These are phyloP conservation scores for Hibiscus syriacus DNA, from an alignment of 345 rosid genomes.

Conservation along the genomic window DNA sequence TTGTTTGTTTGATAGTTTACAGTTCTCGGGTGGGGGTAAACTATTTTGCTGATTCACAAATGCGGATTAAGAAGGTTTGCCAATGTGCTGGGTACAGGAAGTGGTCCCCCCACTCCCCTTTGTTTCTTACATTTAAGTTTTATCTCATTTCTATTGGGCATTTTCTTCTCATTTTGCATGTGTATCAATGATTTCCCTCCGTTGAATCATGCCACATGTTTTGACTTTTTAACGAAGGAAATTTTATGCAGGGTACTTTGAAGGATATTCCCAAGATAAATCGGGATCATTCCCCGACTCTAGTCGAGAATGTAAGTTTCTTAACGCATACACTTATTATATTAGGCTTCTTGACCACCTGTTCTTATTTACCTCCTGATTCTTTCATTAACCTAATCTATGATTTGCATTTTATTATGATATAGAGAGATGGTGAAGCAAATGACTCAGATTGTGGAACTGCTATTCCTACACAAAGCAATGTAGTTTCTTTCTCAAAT, in stretches of 20 bases:
- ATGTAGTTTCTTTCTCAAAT: constrained; percentile 32
- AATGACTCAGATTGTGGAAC: constrained; percentile 39
- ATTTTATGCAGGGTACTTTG: constrained; percentile 50
- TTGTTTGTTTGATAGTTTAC: background rate
- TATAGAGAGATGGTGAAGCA: constrained; percentile 44
- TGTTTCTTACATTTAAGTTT: background rate
- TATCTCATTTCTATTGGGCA: background rate
- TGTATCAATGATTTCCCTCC: background rate
- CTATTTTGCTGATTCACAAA: background rate
- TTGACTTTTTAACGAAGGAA: constrained; percentile 5
- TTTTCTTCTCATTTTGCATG: background rate
- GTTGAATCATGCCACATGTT: background rate
- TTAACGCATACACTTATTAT: background rate
- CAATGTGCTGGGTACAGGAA: background rate
- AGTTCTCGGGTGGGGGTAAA: background rate
- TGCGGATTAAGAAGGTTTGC: background rate
- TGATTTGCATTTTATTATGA: background rate
- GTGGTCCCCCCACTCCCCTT: background rate
- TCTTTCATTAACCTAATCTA: background rate
- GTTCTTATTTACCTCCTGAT: background rate
- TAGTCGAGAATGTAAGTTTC: constrained; percentile 38
- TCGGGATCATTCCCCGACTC: constrained; percentile 42
- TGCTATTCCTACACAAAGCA: constrained; percentile 29
- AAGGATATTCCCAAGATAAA: constrained; percentile 57
- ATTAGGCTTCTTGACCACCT: background rate